These are phyloP conservation scores for Globisporangium nunn DNA, from an alignment of 352 stramenopile species.

Conservation along the genomic window DNA sequence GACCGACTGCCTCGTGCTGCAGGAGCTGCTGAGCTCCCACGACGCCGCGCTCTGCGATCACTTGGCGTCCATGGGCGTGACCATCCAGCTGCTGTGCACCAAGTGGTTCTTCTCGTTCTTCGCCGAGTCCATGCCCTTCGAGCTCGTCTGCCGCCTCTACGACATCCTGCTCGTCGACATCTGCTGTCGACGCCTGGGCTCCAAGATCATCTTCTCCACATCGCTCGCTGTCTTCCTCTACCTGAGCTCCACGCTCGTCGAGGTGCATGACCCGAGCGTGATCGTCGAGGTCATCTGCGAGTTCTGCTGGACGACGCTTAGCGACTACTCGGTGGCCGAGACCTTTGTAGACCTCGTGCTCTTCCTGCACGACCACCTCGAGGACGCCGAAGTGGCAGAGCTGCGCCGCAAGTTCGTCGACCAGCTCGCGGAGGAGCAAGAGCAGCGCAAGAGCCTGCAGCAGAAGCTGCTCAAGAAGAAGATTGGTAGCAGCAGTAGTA, in stretches of 20 bases:
- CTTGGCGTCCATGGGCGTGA: constrained; percentile 48
- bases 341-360: constrained; percentile 68
- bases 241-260: constrained; percentile 55
- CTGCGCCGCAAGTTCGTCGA: constrained; percentile 46
- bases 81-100: constrained; percentile 70
- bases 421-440: constrained; percentile 53
- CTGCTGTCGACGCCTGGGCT: constrained; percentile 37
- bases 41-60: constrained; percentile 52
- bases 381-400: constrained; percentile 45
- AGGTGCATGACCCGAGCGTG: constrained; percentile 68
- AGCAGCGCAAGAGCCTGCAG: constrained; percentile 46
- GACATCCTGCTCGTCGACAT: constrained; percentile 73
- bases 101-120: constrained; percentile 87
- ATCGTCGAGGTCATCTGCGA: constrained; percentile 73
- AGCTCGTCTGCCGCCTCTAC: constrained; percentile 69
- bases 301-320: constrained; percentile 68
- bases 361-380: constrained; percentile 60
- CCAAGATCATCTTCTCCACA: constrained; percentile 72
- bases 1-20: constrained; percentile 72
- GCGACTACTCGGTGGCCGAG: constrained; percentile 64
- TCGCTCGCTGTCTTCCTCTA: constrained; percentile 71
- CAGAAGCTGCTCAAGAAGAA: constrained; percentile 35
- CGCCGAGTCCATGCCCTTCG: constrained; percentile 75
- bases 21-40: constrained; percentile 53
- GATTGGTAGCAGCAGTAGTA: constrained; percentile 14